Evolutionary conservation across 2,329 filamentous ascomycete genomes (phyloP), one percentile per base, ranked within the genome.

Genomic region (Ophioceras dolichostomum): DNA sequence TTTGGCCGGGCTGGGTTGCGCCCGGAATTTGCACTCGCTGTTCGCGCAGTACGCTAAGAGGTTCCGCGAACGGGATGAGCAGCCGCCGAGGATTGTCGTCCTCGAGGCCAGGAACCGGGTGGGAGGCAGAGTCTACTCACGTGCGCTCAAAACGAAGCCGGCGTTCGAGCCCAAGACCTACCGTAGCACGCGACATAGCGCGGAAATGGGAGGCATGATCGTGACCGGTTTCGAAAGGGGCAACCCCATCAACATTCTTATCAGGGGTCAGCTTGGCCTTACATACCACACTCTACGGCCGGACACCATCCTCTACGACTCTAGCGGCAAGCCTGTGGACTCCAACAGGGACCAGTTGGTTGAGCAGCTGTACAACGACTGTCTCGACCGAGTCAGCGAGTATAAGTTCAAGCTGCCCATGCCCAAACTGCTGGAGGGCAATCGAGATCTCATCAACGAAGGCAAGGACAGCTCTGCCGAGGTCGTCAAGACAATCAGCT

Each of bases 161-260:
- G 18, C 20, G 20, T n/a, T 26, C 7, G 36, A 22, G 14, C 29
- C 29, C 17, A 13, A 13, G 8, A 19, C 31, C 10, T 22, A 19
- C 12, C 18, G 10, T 20, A 19, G 31, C 10, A 71, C 67, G 43
- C 65, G 76, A 36, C 82, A 81, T 51, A 96, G 88, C 16, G 91
- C 86, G 22, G 91, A 98, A 56, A 93, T 95, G 79, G 91, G 91
- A 20, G 91, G 89, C 39, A 94, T 98, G 69, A 96, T 98, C 42
- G 87, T 98, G 43, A 95, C 93, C 24, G 91, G 91, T 0, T 98
- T 96, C 54, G 87, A 96, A 47, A 76, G 85, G 46, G 93, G 93
- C 14, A 98, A 98, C 49, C 91, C 91, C 5, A 64, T 98, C 48
- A 93, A 95, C 54, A 76, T 88, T 34, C 76, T 98, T 41, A 79